Conservation (phyloP, 1,284 basidiomycete species). For the Schizopora paradoxa region DNA sequence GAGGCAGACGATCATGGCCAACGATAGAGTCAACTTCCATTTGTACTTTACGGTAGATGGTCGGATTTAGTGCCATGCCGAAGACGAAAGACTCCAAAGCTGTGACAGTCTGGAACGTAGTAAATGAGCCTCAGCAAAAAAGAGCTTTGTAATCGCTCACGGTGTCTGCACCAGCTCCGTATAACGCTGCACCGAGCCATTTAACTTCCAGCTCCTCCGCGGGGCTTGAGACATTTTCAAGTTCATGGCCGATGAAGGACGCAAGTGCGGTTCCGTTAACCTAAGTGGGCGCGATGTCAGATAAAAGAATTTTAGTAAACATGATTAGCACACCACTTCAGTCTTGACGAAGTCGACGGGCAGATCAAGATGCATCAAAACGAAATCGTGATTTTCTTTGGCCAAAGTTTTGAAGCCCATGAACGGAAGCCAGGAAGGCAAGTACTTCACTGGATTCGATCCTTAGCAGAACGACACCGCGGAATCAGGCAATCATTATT, state of each 20-base stretch:
- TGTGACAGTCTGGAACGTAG: slow-evolving; percentile 35
- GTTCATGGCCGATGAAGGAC: background rate
- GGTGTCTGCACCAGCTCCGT: background rate
- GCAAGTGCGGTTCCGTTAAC: background rate
- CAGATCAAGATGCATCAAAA: background rate
- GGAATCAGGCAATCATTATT: background rate
- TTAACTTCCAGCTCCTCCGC: background rate
- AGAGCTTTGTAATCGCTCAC: background rate
- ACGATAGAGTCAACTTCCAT: slow-evolving; percentile 39
- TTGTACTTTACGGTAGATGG: slow-evolving; percentile 38
- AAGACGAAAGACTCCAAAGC: slow-evolving; percentile 42
- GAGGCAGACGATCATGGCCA: slow-evolving; percentile 34
- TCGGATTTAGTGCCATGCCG: slow-evolving; percentile 46
- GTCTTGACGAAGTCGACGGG: background rate
- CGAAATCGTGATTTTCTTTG: background rate
- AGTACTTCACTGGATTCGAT: background rate
- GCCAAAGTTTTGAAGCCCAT: background rate
- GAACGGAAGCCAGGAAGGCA: background rate
- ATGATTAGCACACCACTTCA: background rate
- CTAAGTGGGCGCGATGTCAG: background rate
- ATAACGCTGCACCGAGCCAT: background rate
- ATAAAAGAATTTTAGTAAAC: background rate
- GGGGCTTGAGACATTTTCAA: background rate
- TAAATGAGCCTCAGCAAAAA: background rate
- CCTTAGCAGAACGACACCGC: background rate